Evolutionary conservation across 2,329 filamentous ascomycete genomes (phyloP).

Genomic region (Laburnicola sp.): DNA sequence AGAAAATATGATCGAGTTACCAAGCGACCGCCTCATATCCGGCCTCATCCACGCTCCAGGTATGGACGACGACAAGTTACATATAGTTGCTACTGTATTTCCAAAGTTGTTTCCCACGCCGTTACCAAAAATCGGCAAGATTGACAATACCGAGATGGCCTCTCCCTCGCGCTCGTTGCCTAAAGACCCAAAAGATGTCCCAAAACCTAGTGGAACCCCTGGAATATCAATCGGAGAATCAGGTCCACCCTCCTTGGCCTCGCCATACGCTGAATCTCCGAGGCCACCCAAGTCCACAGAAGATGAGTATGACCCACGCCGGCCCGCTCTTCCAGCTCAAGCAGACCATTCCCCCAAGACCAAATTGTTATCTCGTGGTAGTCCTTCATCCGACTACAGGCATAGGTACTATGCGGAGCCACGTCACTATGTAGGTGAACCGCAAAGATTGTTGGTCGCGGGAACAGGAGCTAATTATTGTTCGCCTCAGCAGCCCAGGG

Average conservation of each 20-base stretch:
- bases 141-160: constrained; percentile 34
- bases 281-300: constrained; percentile 43
- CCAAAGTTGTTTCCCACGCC: constrained; percentile 50
- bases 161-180: constrained; percentile 35
- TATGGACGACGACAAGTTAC: constrained; percentile 61
- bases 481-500: constrained; percentile 29
- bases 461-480: constrained; percentile 20
- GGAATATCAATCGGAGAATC: constrained; percentile 26
- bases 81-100: constrained; percentile 56
- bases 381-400: constrained; percentile 32
- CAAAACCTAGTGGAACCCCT: constrained; percentile 20
- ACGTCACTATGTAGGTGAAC: constrained; percentile 41
- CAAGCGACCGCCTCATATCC: constrained; percentile 54
- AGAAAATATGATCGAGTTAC: constrained; percentile 63
- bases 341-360: constrained; percentile 19
- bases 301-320: constrained; percentile 55
- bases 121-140: constrained; percentile 48
- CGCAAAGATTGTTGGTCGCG: constrained; percentile 6
- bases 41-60: constrained; percentile 56
- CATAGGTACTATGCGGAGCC: constrained; percentile 36
- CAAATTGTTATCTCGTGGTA: constrained; percentile 27
- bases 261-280: constrained; percentile 34
- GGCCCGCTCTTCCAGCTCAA: constrained; percentile 37
- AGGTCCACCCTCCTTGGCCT: constrained; percentile 22
- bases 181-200: constrained; percentile 35